These are phyloP conservation scores for Eucalyptus coolabah DNA, from an alignment of 345 rosid genomes.

Conservation along the genomic window DNA sequence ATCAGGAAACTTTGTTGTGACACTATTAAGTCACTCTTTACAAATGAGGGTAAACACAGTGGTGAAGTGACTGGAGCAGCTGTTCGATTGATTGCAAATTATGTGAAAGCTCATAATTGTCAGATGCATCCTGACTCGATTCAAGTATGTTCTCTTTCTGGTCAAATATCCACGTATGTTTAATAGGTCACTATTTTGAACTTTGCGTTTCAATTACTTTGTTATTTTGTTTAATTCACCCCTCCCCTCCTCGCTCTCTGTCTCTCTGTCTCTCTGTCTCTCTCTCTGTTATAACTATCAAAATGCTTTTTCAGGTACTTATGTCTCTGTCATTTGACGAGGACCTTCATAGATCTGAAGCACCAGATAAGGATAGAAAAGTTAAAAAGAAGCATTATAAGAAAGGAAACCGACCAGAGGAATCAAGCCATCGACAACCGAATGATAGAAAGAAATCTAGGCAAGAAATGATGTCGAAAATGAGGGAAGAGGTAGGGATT, in stretches of 20 bases:
- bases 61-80: slow-evolving; percentile 80
- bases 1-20: slow-evolving; percentile 70
- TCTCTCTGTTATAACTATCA: background rate
- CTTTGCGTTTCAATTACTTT: background rate
- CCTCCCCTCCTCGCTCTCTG: background rate
- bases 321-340: slow-evolving; percentile 81
- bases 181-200: background rate
- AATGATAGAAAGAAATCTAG: slow-evolving; percentile 60
- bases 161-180: slow-evolving; percentile 34
- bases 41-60: slow-evolving; percentile 79
- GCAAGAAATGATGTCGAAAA: slow-evolving; percentile 54
- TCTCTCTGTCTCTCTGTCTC: background rate
- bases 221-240: background rate
- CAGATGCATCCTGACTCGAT: slow-evolving; percentile 86
- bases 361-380: slow-evolving; percentile 19
- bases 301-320: slow-evolving; percentile 45
- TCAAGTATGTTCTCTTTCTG: slow-evolving; percentile 27
- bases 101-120: slow-evolving; percentile 64
- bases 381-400: slow-evolving; percentile 37
- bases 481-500: slow-evolving; percentile 61
- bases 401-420: slow-evolving; percentile 48
- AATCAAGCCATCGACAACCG: slow-evolving; percentile 32
- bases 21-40: slow-evolving; percentile 66
- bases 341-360: slow-evolving; percentile 23
- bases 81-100: slow-evolving; percentile 71